Conservation (phyloP, 208 protist species). For the Plasmodiophora brassicae region DNA sequence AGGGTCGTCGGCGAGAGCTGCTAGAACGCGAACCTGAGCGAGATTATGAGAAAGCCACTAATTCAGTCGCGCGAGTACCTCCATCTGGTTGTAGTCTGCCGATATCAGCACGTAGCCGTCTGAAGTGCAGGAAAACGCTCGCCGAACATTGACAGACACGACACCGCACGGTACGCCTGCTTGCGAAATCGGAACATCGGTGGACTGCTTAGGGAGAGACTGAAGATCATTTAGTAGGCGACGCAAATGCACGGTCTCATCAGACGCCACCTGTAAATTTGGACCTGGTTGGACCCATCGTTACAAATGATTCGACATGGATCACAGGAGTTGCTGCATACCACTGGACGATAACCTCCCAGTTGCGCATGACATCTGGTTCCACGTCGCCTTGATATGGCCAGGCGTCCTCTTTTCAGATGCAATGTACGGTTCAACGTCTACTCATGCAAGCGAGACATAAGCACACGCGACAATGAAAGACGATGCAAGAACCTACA, state of each 20-base stretch:
- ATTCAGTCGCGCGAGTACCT: not conserved
- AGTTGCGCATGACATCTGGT: not conserved
- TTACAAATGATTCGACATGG: not conserved
- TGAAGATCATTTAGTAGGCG: not conserved
- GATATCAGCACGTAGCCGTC: not conserved
- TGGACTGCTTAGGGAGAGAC: not conserved
- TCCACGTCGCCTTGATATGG: not conserved
- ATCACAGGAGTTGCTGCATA: not conserved
- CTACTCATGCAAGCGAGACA: not conserved
- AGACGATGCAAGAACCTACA: not conserved
- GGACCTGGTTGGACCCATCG: not conserved
- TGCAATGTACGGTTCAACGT: not conserved
- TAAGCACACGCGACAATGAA: not conserved
- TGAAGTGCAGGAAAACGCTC: not conserved
- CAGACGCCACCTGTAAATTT: constrained; percentile 9
- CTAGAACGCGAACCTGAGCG: constrained; percentile 12
- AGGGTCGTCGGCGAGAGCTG: not conserved
- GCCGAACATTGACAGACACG: not conserved
- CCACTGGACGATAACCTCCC: not conserved
- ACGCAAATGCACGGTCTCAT: not conserved
- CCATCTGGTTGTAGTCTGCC: constrained; percentile 13
- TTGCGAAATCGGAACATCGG: not conserved
- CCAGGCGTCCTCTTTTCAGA: not conserved
- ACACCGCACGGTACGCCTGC: not conserved
- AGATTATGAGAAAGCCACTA: not conserved